Evolutionary conservation across 2,329 filamentous ascomycete genomes (phyloP), one percentile per base, ranked within the genome.

Genomic region (Aureobasidium lini): DNA sequence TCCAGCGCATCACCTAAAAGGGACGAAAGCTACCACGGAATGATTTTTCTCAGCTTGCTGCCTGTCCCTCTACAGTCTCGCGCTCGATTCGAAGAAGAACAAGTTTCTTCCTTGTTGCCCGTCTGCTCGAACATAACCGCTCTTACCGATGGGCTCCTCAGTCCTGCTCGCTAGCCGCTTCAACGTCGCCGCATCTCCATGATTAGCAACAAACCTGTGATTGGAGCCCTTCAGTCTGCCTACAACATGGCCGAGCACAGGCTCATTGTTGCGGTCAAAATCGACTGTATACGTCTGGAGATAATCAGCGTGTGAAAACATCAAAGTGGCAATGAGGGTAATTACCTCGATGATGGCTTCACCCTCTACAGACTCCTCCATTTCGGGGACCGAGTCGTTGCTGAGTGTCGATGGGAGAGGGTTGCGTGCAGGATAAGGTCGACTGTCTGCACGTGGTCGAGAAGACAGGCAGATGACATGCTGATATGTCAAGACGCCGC

Each of bases 401-500:
- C 78, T 75, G 0, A 66, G 70, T 1, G 79, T 63, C n/a, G 68
- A 48, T 3, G 78, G 75, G 7, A 84, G 68, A 2, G 76, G 74
- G 43, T 78, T 77, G 28, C 70, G 63, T 4, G 69, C 63, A 2
- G 82, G 81, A 68, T 85, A 85, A 1, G 66, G 60, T 2, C 65
- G 63, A 1, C 69, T 70, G 7, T 73, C 69, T 36, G 62, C 66
- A 13, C 74, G 69, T 8, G 81, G 78, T 9, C 70, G 64, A 0
- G 71, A 76, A 0, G 83, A 85, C 1, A 88, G 70, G 48, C 82
- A 79, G 0, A 88, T 66, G 3, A 79, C 83, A 65, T 87, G 80
- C 66, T 88, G 83, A 66, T 87, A 85, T 0, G 82, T 85, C n/a
- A 86, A 63, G 32, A 83, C 76, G 0, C 85, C 85, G 0, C 85